These are phyloP conservation scores for Bacidia rubella DNA, from an alignment of 495 filamentous ascomycete genomes.

Conservation along the genomic window DNA sequence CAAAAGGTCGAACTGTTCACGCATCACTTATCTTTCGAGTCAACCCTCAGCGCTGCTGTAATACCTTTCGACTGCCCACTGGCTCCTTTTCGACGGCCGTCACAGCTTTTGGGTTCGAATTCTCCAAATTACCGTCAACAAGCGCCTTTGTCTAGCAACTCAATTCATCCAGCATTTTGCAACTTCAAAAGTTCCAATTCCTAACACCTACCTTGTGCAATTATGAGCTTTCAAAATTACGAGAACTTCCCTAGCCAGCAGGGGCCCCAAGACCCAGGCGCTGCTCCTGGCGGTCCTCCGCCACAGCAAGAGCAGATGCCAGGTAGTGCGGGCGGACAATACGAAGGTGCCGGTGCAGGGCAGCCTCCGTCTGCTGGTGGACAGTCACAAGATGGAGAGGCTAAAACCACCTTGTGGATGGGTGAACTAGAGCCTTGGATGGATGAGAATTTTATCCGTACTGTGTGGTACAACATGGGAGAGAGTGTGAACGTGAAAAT, in stretches of 20 bases:
- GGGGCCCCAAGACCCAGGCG: constrained; percentile 38
- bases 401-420: constrained; percentile 89
- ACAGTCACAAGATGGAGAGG: constrained; percentile 44
- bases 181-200: no score
- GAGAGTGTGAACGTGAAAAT: constrained; percentile 98
- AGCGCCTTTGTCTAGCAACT: neutral
- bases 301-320: constrained; percentile 33
- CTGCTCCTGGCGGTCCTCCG: constrained; percentile 38
- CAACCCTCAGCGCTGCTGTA: neutral
- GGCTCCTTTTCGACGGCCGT: neutral
- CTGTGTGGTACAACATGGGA: constrained; percentile 77
- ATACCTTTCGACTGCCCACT: neutral
- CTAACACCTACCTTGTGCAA: no score
- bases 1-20: neutral
- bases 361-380: constrained; percentile 31
- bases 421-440: constrained; percentile 99
- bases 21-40: neutral
- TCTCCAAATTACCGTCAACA: no score
- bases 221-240: constrained; percentile 48
- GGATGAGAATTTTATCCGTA: constrained; percentile 96
- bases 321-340: constrained; percentile 35
- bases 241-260: constrained; percentile 42
- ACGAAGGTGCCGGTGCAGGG: constrained; percentile 41
- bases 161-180: no score
- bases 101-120: neutral